These are phyloP conservation scores for Boletus rubroflammeus DNA, from an alignment of 768 basidiomycete genomes.

Conservation along the genomic window DNA sequence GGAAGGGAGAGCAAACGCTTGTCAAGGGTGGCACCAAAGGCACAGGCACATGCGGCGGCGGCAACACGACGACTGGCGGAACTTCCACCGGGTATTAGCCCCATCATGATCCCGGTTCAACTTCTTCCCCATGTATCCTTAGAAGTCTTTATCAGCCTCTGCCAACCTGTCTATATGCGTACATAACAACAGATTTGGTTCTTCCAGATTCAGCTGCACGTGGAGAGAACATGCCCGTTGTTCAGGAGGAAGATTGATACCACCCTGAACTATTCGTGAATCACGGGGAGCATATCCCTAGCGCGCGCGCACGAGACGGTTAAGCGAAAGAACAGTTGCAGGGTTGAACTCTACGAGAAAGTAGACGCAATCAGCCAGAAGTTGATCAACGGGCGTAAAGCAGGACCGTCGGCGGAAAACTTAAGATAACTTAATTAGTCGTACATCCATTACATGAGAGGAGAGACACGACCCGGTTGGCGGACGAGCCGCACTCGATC, in stretches of 20 bases:
- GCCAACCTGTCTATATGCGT: neutral
- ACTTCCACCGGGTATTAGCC: neutral
- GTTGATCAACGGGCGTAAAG: neutral
- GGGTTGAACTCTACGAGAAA: neutral
- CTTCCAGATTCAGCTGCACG: neutral
- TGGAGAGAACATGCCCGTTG: neutral
- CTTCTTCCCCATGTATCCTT: slow-evolving; percentile 10
- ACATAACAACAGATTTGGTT: neutral
- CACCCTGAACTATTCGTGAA: neutral
- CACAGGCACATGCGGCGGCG: neutral
- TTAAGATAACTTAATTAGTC: neutral
- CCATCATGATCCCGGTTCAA: neutral
- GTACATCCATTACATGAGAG: neutral
- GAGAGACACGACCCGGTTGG: neutral
- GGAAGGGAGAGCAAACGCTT: fast-evolving
- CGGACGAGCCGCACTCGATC: neutral
- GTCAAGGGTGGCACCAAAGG: neutral
- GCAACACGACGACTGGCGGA: neutral
- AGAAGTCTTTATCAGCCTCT: neutral
- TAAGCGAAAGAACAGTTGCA: neutral
- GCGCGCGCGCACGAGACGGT: neutral
- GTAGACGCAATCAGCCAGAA: neutral
- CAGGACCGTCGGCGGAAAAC: neutral
- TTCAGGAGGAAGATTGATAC: neutral
- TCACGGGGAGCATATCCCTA: neutral